phyloP scores from a whole-genome alignment of 169 alveolate species.

The Plasmodium ovale region DNA sequence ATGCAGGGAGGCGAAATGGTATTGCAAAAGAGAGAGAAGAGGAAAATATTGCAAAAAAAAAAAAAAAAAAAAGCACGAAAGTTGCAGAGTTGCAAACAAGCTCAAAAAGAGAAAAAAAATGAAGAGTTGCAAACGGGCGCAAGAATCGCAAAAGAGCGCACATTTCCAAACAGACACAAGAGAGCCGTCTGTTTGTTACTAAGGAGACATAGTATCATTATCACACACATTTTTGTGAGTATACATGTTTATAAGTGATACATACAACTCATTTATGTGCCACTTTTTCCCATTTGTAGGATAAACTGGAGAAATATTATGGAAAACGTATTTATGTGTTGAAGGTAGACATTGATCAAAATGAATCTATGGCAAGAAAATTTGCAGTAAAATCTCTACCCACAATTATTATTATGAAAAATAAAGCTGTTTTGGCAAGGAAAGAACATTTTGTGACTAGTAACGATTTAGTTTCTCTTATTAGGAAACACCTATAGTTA shows the following conservation, averaged over 20 bases:
- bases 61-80: conserved; percentile 15
- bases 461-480: conserved; percentile 18
- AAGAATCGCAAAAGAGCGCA: no score
- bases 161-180: no score
- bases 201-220: neutral
- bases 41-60: neutral
- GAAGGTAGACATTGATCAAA: conserved; percentile 28
- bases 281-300: neutral
- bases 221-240: neutral
- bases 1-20: conserved; percentile 63
- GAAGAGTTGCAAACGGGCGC: no score
- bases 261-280: no score
- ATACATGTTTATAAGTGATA: neutral
- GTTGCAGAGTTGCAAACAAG: no score
- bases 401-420: conserved; percentile 56
- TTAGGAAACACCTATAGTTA: conserved; percentile 42
- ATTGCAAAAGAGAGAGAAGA: conserved; percentile 7
- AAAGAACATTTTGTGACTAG: conserved; percentile 45
- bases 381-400: conserved; percentile 40
- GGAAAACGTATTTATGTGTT: conserved; percentile 20
- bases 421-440: conserved; percentile 31
- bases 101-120: no score
- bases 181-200: neutral
- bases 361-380: conserved; percentile 45
- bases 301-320: conserved; percentile 33